These are phyloP conservation scores for Ceratobasidium sp. DNA, from an alignment of 1,284 basidiomycete genomes.

Conservation along the genomic window DNA sequence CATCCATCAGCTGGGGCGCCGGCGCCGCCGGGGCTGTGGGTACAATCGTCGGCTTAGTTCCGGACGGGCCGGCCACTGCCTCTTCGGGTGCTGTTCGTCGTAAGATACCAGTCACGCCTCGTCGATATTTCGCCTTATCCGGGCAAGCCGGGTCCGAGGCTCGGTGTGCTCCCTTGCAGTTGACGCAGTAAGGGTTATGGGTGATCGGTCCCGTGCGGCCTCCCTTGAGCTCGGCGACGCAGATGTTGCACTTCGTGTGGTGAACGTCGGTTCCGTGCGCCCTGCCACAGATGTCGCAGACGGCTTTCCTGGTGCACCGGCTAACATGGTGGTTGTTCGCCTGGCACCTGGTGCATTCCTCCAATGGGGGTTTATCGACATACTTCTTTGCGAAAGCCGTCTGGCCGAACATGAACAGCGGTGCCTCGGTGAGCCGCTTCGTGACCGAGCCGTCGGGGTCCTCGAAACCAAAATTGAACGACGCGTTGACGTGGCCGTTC, in stretches of 20 bases:
- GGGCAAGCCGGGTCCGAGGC: not conserved
- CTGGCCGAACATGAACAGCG: not conserved
- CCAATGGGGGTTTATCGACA: not conserved
- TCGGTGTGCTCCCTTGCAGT: constrained; percentile 5
- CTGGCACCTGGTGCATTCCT: not conserved
- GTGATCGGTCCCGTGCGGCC: not conserved
- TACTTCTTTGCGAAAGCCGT: not conserved
- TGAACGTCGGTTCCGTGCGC: not conserved
- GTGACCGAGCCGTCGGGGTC: constrained; percentile 7
- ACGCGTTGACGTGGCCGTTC: not conserved
- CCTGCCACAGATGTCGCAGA: not conserved
- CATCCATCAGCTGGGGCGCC: too few species aligned
- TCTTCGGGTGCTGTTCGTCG: not conserved
- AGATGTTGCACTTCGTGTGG: not conserved
- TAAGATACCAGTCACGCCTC: not conserved
- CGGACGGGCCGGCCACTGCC: not conserved
- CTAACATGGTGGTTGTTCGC: not conserved
- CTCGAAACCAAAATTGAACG: not conserved
- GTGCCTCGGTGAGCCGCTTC: not conserved
- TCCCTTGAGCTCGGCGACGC: not conserved
- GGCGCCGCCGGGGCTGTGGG: too few species aligned
- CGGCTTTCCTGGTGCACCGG: not conserved
- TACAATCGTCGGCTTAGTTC: not conserved
- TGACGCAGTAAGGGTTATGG: not conserved
- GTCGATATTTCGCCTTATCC: not conserved